Percentiles rank a stretch among this genome's conserved stretches.
These are phyloP conservation scores for Peronospora belbahrii DNA, from an alignment of 352 stramenopile species.

Conservation along the genomic window DNA sequence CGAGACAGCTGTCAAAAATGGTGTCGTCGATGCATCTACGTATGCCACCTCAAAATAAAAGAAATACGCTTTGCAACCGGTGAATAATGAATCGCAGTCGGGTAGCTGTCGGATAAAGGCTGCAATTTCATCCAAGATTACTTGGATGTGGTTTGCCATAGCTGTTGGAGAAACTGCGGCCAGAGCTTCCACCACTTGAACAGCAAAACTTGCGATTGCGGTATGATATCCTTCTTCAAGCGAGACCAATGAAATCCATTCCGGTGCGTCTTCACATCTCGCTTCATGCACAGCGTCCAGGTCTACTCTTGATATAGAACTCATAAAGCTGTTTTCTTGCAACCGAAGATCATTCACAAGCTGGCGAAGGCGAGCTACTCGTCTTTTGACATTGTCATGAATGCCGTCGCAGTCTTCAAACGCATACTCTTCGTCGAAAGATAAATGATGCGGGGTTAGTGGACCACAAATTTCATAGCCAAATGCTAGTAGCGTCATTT, in stretches of 20 bases:
- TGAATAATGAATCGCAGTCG: slow-evolving; percentile 51
- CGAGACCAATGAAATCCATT: slow-evolving; percentile 28
- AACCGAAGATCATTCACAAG: slow-evolving; percentile 23
- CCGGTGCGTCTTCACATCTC: slow-evolving; percentile 4
- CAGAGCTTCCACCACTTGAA: slow-evolving; percentile 14
- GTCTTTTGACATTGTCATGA: slow-evolving; percentile 2
- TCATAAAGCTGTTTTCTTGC: slow-evolving; percentile 27
- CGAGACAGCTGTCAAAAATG: slow-evolving; percentile 45
- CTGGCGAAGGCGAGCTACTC: slow-evolving; percentile 23
- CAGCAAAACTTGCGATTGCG: slow-evolving; percentile 17
- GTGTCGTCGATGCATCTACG: slow-evolving; percentile 38
- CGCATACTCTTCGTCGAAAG: slow-evolving; percentile 3
- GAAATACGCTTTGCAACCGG: slow-evolving; percentile 41
- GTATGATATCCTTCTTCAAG: slow-evolving; percentile 32
- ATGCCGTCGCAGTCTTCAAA: slow-evolving; percentile 17
- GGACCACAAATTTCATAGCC: slow-evolving; percentile 13
- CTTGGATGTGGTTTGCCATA: slow-evolving; percentile 7
- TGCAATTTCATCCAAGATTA: slow-evolving; percentile 27
- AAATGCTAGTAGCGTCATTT: slow-evolving; percentile 15
- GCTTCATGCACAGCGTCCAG: slow-evolving; percentile 10
- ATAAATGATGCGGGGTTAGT: slow-evolving; percentile 4
- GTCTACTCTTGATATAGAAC: slow-evolving; percentile 14
- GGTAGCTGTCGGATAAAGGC: slow-evolving; percentile 42
- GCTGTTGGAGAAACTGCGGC: slow-evolving; percentile 4
- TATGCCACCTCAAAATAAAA: slow-evolving; percentile 66